These are phyloP conservation scores for Dichomitus squalens DNA, from an alignment of 1,284 basidiomycete genomes.

Conservation along the genomic window DNA sequence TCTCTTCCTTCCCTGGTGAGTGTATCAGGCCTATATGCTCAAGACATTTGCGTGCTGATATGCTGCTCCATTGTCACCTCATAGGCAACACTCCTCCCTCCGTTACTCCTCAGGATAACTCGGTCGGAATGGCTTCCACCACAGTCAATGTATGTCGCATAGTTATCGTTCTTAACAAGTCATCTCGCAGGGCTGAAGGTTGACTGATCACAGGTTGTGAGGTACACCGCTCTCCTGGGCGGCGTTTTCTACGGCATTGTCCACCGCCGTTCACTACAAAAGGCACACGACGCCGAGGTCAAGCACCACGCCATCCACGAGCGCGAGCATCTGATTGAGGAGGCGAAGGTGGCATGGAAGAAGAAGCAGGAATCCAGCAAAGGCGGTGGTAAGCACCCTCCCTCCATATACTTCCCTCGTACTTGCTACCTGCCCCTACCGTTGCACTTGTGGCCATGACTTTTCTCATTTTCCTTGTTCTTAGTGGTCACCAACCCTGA, in stretches of 20 bases:
- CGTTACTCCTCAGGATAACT: slow-evolving; percentile 23
- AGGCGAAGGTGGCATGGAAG: slow-evolving; percentile 92
- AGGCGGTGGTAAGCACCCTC: slow-evolving; percentile 49
- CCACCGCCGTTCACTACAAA: slow-evolving; percentile 90
- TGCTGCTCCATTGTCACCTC: neutral
- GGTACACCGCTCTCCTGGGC: slow-evolving; percentile 89
- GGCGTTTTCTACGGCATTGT: slow-evolving; percentile 93
- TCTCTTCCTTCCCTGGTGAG: slow-evolving; percentile 14
- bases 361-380: slow-evolving; percentile 64
- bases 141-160: slow-evolving; percentile 35
- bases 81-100: slow-evolving; percentile 15
- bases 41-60: neutral
- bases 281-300: slow-evolving; percentile 75
- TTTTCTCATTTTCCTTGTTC: neutral
- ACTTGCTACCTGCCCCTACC: neutral
- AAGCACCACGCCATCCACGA: slow-evolving; percentile 70
- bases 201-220: slow-evolving; percentile 72
- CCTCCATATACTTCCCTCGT: neutral
- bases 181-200: neutral
- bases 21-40: neutral
- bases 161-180: neutral
- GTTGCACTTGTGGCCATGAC: neutral
- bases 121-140: slow-evolving; percentile 36
- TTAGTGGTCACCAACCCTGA: slow-evolving; percentile 91
- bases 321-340: slow-evolving; percentile 77